Evolutionary conservation across 2,329 filamentous ascomycete species (phyloP), one percentile per base, ranked within the genome.

Genomic region (Cladosporium sp.): DNA sequence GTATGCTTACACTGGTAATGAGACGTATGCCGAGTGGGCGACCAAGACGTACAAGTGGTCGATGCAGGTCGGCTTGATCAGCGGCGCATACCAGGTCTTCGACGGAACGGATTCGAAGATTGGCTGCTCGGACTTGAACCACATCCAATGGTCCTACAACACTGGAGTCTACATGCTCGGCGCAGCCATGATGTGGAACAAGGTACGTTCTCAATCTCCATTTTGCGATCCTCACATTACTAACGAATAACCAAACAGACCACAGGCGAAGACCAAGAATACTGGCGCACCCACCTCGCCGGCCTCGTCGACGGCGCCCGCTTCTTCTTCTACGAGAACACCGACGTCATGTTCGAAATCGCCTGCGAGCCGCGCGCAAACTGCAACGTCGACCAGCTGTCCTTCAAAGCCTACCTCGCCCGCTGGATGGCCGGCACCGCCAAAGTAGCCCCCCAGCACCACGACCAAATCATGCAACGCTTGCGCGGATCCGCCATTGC

Each of bases 1-100:
- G 10, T 71, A 65, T 5, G 67, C 69, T 20, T 76, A 76, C 61
- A 76, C 74, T 9, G 71, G 68, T 17, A 75, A 76, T 57, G 51
- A 69, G 59, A 87, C 82, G 0, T 90, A 89, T 62, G 59, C 77
- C 74, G 81, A 90, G 64, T 90, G 87, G 87, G 82, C 82, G 1
- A 72, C 75, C 51, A 70, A 66, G 55, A 58, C 63, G 24, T 75
- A 66, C 65, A 61, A 71, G 15, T 75, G 73, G 73, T 65, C 68
- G 48, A 50, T 60, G 3, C 71, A 72, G 1, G 72, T 85, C 6
- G 80, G 82, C 15, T 75, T 90, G 58, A 80, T 90, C 61, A 80
- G 82, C 61, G 50, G 78, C 80, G 56, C 70, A 9, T 77, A 74
- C 64, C 70, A 75, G 58, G 75, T 77, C 66, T 79, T 70, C 60